Percentiles rank a stretch among this genome's conserved stretches.
These are phyloP conservation scores for Juglanconis oblonga DNA, from an alignment of 2,329 filamentous ascomycete genomes.

Conservation along the genomic window DNA sequence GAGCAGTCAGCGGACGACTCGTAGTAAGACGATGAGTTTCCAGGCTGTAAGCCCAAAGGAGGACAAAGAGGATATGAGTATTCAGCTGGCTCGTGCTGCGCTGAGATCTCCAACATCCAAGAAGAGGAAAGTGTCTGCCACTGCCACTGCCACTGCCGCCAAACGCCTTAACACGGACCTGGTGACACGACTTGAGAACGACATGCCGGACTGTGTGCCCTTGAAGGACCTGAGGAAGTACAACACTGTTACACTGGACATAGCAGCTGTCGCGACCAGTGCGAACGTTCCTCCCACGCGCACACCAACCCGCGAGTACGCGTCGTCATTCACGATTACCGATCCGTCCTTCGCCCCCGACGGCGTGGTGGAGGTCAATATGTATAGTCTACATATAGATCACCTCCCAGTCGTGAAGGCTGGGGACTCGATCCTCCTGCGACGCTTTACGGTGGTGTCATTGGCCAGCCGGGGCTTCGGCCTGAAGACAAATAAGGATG, in stretches of 20 bases:
- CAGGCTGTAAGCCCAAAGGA: slow-evolving; percentile 14
- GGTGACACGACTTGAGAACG: slow-evolving; percentile 42
- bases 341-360: slow-evolving; percentile 53
- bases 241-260: slow-evolving; percentile 41
- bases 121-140: slow-evolving; percentile 17
- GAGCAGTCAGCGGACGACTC: slow-evolving; percentile 14
- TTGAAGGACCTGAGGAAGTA: slow-evolving; percentile 51
- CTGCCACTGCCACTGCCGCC: neutral
- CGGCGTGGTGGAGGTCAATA: slow-evolving; percentile 50
- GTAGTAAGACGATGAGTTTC: slow-evolving; percentile 19
- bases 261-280: slow-evolving; percentile 53
- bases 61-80: slow-evolving; percentile 25
- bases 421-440: slow-evolving; percentile 58
- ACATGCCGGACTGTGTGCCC: slow-evolving; percentile 50
- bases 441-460: slow-evolving; percentile 52
- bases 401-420: slow-evolving; percentile 52
- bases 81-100: slow-evolving; percentile 29
- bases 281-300: slow-evolving; percentile 49
- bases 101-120: slow-evolving; percentile 28
- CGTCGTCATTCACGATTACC: slow-evolving; percentile 55
- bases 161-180: slow-evolving; percentile 42
- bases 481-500: slow-evolving; percentile 46
- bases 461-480: slow-evolving; percentile 55
- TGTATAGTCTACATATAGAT: slow-evolving; percentile 58
- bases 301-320: slow-evolving; percentile 57